Evolutionary conservation across 352 stramenopile genomes (phyloP), one percentile per base, ranked within the genome.

Genomic region (Globisporangium takayamanum): DNA sequence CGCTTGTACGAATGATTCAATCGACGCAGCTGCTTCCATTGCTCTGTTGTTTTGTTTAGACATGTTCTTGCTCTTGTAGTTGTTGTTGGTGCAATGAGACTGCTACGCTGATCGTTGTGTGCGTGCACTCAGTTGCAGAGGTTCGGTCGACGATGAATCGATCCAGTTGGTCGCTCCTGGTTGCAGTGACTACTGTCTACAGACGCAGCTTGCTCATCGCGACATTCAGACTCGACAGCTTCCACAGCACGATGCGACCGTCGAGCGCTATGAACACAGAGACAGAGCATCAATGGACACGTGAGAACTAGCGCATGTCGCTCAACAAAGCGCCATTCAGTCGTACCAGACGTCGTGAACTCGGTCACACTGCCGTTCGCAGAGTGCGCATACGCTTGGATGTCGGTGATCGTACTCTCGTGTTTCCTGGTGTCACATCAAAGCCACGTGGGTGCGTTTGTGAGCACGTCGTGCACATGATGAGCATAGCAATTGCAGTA

Each of bases 381-480:
- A 8, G 76, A 84, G 54, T 66, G 59, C 4, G 66, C 55, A 52
- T 89, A 91, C 37, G 74, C 65, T 62, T 93, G 79, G 45, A 95
- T 85, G 70, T 88, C 82, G 41, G 85, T 93, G 57, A 95, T 91
- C 26, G 87, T 83, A 54, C 80, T 91, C 59, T 89, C 72, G 67
- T 95, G 85, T 71, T 94, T 94, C 68, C 80, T 90, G 26, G 50
- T 47, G 2, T n/a, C 11, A 1, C 41, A 47, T 47, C 41, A 37
- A 12, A 56, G 41, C 44, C 25, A 2, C 25, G 39, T 18, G 18
- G 37, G 28, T 47, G 37, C 33, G 10, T 44, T 22, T 20, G 11
- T 18, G 45, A 50, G 44, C 33, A 5, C 30, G n/a, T 47, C 66
- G n/a, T 58, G 25, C 45, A 47, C 11, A 8, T 1, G 33, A 53